phyloP scores from a whole-genome alignment of 2,329 filamentous ascomycete genomes.

The Coniochaeta sp. region DNA sequence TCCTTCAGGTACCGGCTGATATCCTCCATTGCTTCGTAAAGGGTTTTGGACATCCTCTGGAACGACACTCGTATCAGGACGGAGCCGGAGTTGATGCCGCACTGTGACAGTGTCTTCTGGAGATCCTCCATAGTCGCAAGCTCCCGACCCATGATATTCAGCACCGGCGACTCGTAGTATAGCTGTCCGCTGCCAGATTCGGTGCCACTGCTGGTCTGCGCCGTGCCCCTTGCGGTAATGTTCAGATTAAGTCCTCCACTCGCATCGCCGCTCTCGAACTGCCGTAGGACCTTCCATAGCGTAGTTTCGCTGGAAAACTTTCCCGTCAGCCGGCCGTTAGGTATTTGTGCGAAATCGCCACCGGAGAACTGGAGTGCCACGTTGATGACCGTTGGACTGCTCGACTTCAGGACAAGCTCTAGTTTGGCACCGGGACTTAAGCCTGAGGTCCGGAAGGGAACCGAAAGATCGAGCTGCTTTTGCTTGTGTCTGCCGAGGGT shows the following conservation, averaged over 20 bases:
- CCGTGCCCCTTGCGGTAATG: slow-evolving; percentile 76
- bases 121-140: slow-evolving; percentile 71
- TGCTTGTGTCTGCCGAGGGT: slow-evolving; percentile 61
- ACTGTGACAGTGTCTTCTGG: slow-evolving; percentile 79
- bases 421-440: slow-evolving; percentile 82
- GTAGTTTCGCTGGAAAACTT: slow-evolving; percentile 86
- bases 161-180: slow-evolving; percentile 78
- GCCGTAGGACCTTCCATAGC: slow-evolving; percentile 81
- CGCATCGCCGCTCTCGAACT: slow-evolving; percentile 65
- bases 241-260: slow-evolving; percentile 44
- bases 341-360: slow-evolving; percentile 29
- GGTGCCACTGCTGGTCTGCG: slow-evolving; percentile 47
- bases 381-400: slow-evolving; percentile 76
- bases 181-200: slow-evolving; percentile 63
- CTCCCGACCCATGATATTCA: slow-evolving; percentile 78
- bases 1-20: slow-evolving; percentile 70
- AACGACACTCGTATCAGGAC: slow-evolving; percentile 74
- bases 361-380: slow-evolving; percentile 79
- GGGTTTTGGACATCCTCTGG: slow-evolving; percentile 64
- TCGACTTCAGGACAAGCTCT: slow-evolving; percentile 81
- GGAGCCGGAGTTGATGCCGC: slow-evolving; percentile 81
- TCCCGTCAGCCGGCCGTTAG: slow-evolving; percentile 47
- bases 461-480: slow-evolving; percentile 77
- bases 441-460: slow-evolving; percentile 75
- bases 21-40: slow-evolving; percentile 78